These are phyloP conservation scores for Senecio squalidus DNA, from an alignment of 140 eudicot genomes.

Conservation along the genomic window DNA sequence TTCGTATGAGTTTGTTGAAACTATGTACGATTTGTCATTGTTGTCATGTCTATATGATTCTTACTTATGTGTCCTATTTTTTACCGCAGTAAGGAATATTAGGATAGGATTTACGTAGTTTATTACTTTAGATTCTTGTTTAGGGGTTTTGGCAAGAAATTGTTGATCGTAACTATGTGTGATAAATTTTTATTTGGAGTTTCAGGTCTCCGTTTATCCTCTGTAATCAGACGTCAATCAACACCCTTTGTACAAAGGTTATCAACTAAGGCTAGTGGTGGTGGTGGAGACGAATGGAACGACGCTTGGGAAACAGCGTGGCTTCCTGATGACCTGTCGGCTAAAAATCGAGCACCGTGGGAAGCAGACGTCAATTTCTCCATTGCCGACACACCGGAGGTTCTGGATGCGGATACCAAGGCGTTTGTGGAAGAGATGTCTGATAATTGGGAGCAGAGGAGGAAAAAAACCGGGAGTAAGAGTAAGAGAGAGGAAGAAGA, in stretches of 20 bases:
- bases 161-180: neutral
- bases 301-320: constrained; percentile 95
- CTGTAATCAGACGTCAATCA: constrained; percentile 10
- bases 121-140: no score
- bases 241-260: constrained; percentile 20
- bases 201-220: constrained; percentile 14
- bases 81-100: no score
- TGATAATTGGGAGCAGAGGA: constrained; percentile 92
- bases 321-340: constrained; percentile 81
- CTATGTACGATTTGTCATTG: no score
- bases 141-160: neutral
- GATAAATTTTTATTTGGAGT: neutral
- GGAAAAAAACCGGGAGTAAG: constrained; percentile 35
- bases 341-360: constrained; percentile 73
- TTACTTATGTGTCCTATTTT: no score
- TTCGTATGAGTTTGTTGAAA: no score
- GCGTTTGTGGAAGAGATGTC: constrained; percentile 91
- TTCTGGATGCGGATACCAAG: constrained; percentile 70
- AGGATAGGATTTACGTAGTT: no score
- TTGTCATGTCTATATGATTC: no score
- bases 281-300: constrained; percentile 82
- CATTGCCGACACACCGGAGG: constrained; percentile 28
- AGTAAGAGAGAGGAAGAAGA: constrained; percentile 24
- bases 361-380: constrained; percentile 82
- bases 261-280: constrained; percentile 32